These are phyloP conservation scores for Eragrostis tef DNA, from an alignment of 202 grass and related monocot genomes.

Conservation along the genomic window DNA sequence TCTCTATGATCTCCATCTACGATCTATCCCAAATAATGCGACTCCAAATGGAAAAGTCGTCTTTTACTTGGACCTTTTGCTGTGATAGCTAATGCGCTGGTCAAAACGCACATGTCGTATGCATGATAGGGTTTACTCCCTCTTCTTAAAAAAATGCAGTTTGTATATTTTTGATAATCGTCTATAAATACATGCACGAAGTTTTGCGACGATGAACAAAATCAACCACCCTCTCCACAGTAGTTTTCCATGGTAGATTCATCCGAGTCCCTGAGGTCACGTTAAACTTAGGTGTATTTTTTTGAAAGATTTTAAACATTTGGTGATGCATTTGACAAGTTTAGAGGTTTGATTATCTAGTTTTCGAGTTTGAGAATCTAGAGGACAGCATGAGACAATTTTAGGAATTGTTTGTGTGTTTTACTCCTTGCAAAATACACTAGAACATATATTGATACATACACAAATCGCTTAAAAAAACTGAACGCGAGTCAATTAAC, in stretches of 20 bases:
- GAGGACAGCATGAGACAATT: not conserved
- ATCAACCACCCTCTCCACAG: not conserved
- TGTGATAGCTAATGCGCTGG: slow-evolving; percentile 20
- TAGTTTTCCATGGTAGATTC: not conserved
- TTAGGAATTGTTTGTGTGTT: not conserved
- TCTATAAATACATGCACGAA: not conserved
- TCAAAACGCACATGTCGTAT: slow-evolving; percentile 24
- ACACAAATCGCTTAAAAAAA: no score
- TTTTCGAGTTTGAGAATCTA: not conserved
- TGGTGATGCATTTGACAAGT: not conserved
- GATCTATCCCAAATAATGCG: not conserved
- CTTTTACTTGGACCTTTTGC: not conserved
- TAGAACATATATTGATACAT: no score
- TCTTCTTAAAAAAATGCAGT: not conserved
- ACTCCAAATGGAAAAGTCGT: slow-evolving; percentile 13
- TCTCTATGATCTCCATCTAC: not conserved
- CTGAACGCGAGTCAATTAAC: no score
- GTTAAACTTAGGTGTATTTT: no score
- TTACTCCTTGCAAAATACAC: not conserved
- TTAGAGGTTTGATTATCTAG: no score
- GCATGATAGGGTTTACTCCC: not conserved
- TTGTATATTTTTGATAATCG: not conserved
- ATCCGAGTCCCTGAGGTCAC: no score
- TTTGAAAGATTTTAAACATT: no score
- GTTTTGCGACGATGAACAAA: not conserved